Evolutionary conservation across 169 alveolate genomes (phyloP).

Genomic region (Condylostoma magnum): DNA sequence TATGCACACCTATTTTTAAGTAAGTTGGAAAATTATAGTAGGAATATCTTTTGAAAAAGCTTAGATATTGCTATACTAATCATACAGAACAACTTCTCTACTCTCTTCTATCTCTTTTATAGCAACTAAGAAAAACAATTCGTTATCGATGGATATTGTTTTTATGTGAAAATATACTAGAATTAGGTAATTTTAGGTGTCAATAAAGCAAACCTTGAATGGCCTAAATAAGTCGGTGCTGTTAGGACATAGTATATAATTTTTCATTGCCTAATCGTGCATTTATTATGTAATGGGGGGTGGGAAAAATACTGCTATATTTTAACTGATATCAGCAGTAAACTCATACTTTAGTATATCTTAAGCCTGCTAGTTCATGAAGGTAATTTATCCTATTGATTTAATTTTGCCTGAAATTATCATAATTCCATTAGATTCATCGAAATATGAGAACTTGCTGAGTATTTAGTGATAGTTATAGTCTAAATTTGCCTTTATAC

Average conservation of each 20-base stretch:
- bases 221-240: constrained; percentile 15
- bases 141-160: not conserved
- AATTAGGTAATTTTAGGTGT: not conserved
- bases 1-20: too few species aligned
- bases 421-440: constrained; percentile 8
- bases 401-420: constrained; percentile 13
- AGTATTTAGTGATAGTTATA: not conserved
- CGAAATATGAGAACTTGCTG: constrained; percentile 14
- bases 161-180: not conserved
- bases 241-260: not conserved
- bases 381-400: not conserved
- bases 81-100: constrained; percentile 8
- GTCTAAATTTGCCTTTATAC: not conserved
- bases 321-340: not conserved
- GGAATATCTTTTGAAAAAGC: too few species aligned
- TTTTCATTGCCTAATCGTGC: constrained; percentile 17
- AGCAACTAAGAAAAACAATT: constrained; percentile 14
- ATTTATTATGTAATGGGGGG: constrained; percentile 8
- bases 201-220: not conserved
- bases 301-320: constrained; percentile 1
- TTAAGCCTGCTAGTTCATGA: constrained; percentile 7
- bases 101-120: not conserved
- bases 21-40: too few species aligned
- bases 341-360: not conserved
- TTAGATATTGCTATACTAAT: too few species aligned